These are phyloP conservation scores for Metschnikowia continentalis DNA, from an alignment of 805 yeast species.

Conservation along the genomic window DNA sequence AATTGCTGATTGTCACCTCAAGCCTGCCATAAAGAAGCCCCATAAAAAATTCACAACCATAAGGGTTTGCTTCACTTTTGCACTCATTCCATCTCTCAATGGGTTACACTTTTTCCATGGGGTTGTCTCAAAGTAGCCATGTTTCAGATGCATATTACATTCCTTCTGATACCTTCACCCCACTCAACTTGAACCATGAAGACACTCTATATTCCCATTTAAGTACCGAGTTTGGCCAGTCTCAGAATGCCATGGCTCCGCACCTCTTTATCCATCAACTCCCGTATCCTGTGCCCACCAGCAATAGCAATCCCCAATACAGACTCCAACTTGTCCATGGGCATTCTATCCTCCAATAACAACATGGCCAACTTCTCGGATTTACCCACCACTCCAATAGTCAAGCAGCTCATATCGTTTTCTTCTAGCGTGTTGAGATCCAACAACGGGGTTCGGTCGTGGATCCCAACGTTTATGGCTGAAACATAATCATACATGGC, in stretches of 20 bases:
- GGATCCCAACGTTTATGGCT: conserved; percentile 74
- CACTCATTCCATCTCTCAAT: no score
- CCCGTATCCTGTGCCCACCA: conserved; percentile 79
- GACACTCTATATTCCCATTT: not conserved
- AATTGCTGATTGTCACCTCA: no score
- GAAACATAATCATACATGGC: conserved; percentile 89
- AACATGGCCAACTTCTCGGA: conserved; percentile 74
- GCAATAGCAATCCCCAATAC: conserved; percentile 79
- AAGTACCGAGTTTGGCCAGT: conserved; percentile 36
- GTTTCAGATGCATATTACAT: no score
- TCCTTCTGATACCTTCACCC: no score
- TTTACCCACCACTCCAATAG: conserved; percentile 81
- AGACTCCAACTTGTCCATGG: conserved; percentile 73
- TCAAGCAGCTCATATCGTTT: conserved; percentile 71
- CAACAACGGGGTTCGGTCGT: conserved; percentile 69
- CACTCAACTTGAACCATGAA: not conserved
- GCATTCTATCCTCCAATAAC: conserved; percentile 77
- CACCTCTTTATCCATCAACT: conserved; percentile 81
- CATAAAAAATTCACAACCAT: no score
- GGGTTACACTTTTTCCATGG: no score
- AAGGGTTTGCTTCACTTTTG: no score
- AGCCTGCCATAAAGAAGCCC: no score
- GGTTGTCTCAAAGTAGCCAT: no score
- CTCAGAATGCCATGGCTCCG: conserved; percentile 68
- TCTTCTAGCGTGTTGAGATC: conserved; percentile 85